A percentile compares a stretch with the other conserved stretches of the same genome.
These are phyloP conservation scores for Rhodotorula sp. DNA, from an alignment of 1,284 basidiomycete species.

Conservation along the genomic window DNA sequence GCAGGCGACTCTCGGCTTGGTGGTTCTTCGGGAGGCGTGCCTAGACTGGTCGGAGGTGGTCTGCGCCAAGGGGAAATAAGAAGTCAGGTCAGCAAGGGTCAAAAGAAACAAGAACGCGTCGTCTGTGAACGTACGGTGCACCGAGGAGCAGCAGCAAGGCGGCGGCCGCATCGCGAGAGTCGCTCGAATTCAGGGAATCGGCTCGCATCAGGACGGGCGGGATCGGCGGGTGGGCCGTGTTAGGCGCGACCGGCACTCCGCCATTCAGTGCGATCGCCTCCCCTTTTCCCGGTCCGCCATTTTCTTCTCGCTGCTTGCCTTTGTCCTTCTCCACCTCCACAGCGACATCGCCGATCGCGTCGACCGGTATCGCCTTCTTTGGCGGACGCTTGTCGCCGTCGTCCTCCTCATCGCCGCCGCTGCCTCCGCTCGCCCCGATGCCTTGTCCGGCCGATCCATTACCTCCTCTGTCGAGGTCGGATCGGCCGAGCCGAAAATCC, in stretches of 20 bases:
- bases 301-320: constrained; percentile 1
- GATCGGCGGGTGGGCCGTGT: background rate
- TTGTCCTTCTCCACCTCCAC: background rate
- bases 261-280: background rate
- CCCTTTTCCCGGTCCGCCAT: constrained; percentile 9
- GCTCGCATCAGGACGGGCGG: background rate
- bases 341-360: background rate
- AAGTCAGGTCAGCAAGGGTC: too few relatives aligned
- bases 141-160: constrained; percentile 14
- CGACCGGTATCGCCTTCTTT: background rate
- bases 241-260: background rate
- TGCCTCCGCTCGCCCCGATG: background rate
- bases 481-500: constrained; percentile 6
- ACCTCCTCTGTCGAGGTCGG: background rate
- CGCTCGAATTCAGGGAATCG: background rate
- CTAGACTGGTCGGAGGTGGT: background rate
- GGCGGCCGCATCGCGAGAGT: constrained; percentile 11
- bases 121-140: background rate
- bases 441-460: background rate
- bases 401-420: background rate
- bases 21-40: too few relatives aligned
- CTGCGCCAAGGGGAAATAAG: background rate
- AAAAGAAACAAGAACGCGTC: background rate
- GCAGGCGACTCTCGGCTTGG: too few relatives aligned
- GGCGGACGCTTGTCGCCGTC: background rate